Conservation (phyloP, 2,329 filamentous ascomycete species). For the Pseudopithomyces chartarum region DNA sequence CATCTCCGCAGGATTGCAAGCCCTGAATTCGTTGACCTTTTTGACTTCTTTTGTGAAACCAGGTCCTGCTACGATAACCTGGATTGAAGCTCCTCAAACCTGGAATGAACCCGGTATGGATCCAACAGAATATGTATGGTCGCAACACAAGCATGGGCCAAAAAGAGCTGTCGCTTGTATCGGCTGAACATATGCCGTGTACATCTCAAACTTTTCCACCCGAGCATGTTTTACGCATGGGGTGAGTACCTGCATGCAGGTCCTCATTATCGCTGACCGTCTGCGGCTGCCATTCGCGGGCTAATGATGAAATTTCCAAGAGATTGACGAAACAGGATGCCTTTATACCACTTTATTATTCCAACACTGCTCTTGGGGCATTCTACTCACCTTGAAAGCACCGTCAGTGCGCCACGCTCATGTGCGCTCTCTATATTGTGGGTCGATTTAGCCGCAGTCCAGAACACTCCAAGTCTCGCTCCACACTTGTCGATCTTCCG, state of each 20-base stretch:
- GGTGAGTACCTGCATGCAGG: constrained; percentile 11
- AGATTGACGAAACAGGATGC: constrained; percentile 13
- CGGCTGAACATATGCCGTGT: neutral
- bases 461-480: constrained; percentile 23
- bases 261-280: neutral
- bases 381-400: constrained; percentile 7
- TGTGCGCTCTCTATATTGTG: constrained; percentile 22
- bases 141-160: neutral
- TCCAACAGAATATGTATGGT: neutral
- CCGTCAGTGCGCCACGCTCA: constrained; percentile 14
- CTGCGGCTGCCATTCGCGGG: constrained; percentile 17
- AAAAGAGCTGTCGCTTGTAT: neutral
- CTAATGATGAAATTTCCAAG: constrained; percentile 3
- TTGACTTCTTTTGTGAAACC: neutral
- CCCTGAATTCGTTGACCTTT: neutral
- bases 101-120: neutral
- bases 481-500: constrained; percentile 22
- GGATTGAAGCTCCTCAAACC: neutral
- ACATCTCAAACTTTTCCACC: neutral
- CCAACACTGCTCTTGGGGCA: constrained; percentile 7
- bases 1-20: neutral
- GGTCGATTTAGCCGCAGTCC: constrained; percentile 33
- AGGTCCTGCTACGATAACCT: constrained; percentile 1
- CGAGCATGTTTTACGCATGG: constrained; percentile 7
- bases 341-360: constrained; percentile 7